Evolutionary conservation across 129 eudicot species (phyloP).

Genomic region (Helianthus annuus): HanXRQr2.0-SUNRISE NC_035448.2:3556153-3556652

Average conservation of each 20-base stretch:
- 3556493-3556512: conserved; percentile 40
- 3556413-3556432: not conserved
- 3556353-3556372: conserved; percentile 51
- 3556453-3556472: conserved; percentile 43
- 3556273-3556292: conserved; percentile 48
- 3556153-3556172: conserved; percentile 50
- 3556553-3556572: conserved; percentile 42
- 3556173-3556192: conserved; percentile 49
- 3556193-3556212: conserved; percentile 40
- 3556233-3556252: conserved; percentile 69
- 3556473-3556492: conserved; percentile 51
- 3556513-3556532: conserved; percentile 58
- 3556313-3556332: conserved; percentile 41
- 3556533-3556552: conserved; percentile 63
- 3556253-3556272: conserved; percentile 57
- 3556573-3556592: conserved; percentile 40
- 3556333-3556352: conserved; percentile 55
- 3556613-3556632: conserved; percentile 42
- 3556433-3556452: not conserved
- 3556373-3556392: conserved; percentile 52
- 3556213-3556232: conserved; percentile 24
- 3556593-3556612: conserved; percentile 41
- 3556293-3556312: conserved; percentile 43
- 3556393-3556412: conserved; percentile 46
- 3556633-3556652: conserved; percentile 7